Evolutionary conservation across 2,329 filamentous ascomycete species (phyloP).

Genomic region (Cryphonectria japonica): DNA sequence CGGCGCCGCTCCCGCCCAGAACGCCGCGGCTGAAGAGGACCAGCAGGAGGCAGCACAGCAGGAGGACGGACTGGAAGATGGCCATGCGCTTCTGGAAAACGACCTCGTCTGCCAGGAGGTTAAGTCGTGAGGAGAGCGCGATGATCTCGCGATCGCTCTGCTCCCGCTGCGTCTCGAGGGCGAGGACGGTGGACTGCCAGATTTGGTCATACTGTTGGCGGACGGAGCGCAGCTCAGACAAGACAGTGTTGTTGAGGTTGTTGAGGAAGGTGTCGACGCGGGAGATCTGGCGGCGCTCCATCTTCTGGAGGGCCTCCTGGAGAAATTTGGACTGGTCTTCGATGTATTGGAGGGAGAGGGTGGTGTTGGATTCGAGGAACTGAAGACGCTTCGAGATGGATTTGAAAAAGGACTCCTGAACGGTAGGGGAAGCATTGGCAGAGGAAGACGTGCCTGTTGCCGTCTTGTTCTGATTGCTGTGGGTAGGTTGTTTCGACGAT

Average conservation of each 20-base stretch:
- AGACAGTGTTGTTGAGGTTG: slow-evolving; percentile 83
- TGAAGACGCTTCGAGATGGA: slow-evolving; percentile 91
- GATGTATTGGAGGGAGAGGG: slow-evolving; percentile 91
- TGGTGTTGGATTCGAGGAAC: slow-evolving; percentile 89
- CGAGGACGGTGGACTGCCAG: slow-evolving; percentile 93
- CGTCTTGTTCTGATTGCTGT: slow-evolving; percentile 20
- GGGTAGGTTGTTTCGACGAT: slow-evolving; percentile 16
- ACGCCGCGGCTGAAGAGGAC: slow-evolving; percentile 75
- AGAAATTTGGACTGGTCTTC: slow-evolving; percentile 93
- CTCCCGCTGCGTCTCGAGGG: slow-evolving; percentile 85
- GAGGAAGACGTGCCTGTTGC: slow-evolving; percentile 26
- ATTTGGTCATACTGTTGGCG: slow-evolving; percentile 91
- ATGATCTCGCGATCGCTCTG: slow-evolving; percentile 82
- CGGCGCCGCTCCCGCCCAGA: slow-evolving; percentile 34
- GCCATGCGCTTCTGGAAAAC: slow-evolving; percentile 87
- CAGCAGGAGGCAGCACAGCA: slow-evolving; percentile 83
- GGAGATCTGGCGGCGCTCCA: slow-evolving; percentile 84
- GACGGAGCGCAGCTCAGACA: slow-evolving; percentile 77
- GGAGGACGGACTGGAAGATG: slow-evolving; percentile 85
- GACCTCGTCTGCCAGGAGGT: slow-evolving; percentile 91
- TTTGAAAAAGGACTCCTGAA: slow-evolving; percentile 98
- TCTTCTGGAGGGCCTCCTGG: slow-evolving; percentile 81
- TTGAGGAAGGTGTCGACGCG: slow-evolving; percentile 83
- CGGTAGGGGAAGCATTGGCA: slow-evolving; percentile 67
- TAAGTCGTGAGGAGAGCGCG: slow-evolving; percentile 78